phyloP scores from a whole-genome alignment of 768 basidiomycete species.

The Tremella mesenterica region DNA sequence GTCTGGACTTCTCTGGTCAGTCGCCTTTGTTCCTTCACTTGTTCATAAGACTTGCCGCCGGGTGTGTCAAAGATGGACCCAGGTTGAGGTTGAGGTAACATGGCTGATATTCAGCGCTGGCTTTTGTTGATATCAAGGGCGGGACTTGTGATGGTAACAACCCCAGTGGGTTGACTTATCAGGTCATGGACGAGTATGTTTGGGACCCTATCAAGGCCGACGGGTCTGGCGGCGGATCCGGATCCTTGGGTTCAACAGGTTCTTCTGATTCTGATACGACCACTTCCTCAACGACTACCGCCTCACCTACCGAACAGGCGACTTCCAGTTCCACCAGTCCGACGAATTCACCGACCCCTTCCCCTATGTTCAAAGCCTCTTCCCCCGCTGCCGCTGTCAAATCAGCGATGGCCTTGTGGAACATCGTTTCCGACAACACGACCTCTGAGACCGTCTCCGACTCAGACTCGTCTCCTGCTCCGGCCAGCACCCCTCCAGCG shows the following conservation, averaged over 20 bases:
- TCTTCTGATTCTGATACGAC: neutral
- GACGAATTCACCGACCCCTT: neutral
- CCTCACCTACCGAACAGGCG: neutral
- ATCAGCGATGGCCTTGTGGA: too few relatives aligned
- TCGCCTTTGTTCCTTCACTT: too few relatives aligned
- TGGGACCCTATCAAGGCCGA: slow-evolving; percentile 10
- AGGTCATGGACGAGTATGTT: slow-evolving; percentile 15
- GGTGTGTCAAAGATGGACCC: too few relatives aligned
- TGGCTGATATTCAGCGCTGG: slow-evolving; percentile 1
- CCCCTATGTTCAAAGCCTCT: too few relatives aligned
- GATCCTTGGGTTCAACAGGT: neutral
- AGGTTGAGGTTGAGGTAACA: too few relatives aligned
- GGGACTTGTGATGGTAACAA: slow-evolving; percentile 21
- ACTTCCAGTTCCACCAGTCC: neutral
- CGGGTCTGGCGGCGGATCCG: neutral
- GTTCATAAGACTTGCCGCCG: too few relatives aligned
- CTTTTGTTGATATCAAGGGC: slow-evolving; percentile 16
- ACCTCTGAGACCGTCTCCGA: neutral
- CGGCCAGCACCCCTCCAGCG: neutral
- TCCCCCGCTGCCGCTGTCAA: too few relatives aligned
- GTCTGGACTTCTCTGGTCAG: neutral
- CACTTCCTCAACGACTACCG: neutral
- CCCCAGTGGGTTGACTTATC: slow-evolving; percentile 12
- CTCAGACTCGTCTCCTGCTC: neutral
- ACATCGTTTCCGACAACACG: too few relatives aligned